A percentile compares a stretch with the other conserved stretches of the same genome.
These are phyloP conservation scores for Malus sieversii DNA, from an alignment of 306 rosid genomes.

Conservation along the genomic window DNA sequence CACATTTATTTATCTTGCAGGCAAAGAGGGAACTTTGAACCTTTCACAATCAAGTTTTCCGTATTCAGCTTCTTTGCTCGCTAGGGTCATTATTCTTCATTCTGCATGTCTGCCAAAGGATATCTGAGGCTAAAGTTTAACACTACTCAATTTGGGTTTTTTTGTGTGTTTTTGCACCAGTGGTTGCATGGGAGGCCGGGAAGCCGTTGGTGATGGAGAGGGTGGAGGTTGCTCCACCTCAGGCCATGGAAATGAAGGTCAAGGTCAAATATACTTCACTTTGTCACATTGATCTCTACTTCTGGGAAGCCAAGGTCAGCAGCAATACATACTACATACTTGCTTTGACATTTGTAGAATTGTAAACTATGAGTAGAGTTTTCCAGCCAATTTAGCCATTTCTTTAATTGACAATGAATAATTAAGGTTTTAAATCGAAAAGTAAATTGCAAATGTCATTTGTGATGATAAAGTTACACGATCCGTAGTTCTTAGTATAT, in stretches of 20 bases:
- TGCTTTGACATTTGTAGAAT: too few species aligned
- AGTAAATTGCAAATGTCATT: background rate
- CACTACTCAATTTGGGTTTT: background rate
- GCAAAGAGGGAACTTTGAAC: conserved; percentile 74
- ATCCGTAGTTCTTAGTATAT: too few species aligned
- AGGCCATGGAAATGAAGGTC: conserved; percentile 26
- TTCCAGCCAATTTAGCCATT: background rate
- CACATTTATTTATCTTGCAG: conserved; percentile 27
- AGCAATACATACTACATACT: background rate
- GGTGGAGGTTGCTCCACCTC: conserved; percentile 39
- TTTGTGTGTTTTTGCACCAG: conserved; percentile 13
- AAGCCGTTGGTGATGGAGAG: conserved; percentile 31
- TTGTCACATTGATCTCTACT: conserved; percentile 31
- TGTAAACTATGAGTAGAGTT: background rate
- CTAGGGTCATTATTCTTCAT: conserved; percentile 40
- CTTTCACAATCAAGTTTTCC: conserved; percentile 33
- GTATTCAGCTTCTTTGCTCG: conserved; percentile 43
- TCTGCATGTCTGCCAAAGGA: too few species aligned
- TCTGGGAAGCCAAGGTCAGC: conserved; percentile 35
- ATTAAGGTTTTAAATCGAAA: background rate
- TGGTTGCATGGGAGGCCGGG: conserved; percentile 40
- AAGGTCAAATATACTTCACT: conserved; percentile 27
- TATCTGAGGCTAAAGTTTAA: too few species aligned
- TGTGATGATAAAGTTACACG: too few species aligned
- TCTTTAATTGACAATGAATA: background rate